Percentiles rank a stretch among this genome's conserved stretches.
phyloP scores from a whole-genome alignment of 768 basidiomycete species.

The Hygrocybe punicea region DNA sequence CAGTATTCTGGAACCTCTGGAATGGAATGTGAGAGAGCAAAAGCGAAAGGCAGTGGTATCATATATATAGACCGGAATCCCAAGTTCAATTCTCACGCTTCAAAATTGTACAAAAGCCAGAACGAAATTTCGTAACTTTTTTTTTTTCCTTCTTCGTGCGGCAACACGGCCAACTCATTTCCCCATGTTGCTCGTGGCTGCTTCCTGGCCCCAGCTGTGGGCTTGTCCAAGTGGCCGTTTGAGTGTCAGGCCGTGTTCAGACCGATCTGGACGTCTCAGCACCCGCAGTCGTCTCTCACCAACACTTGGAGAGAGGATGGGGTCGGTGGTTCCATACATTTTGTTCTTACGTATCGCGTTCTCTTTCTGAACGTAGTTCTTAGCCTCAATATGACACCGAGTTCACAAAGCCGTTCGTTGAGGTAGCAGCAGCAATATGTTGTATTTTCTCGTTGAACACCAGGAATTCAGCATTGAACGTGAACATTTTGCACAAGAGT shows the following conservation, averaged over 20 bases:
- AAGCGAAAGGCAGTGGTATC: too few relatives aligned
- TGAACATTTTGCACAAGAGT: too few relatives aligned
- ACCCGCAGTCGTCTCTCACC: constrained; percentile 61
- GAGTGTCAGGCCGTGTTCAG: constrained; percentile 88
- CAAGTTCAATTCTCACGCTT: not conserved
- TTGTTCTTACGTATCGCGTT: too few relatives aligned
- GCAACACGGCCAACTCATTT: constrained; percentile 72
- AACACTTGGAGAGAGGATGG: constrained; percentile 50
- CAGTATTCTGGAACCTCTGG: too few relatives aligned
- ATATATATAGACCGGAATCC: too few relatives aligned
- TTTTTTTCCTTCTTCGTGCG: constrained; percentile 53
- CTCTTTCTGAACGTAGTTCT: too few relatives aligned
- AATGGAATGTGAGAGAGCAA: too few relatives aligned
- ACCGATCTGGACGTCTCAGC: constrained; percentile 74
- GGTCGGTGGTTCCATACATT: constrained; percentile 74
- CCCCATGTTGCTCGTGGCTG: constrained; percentile 90
- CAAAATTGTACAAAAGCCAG: not conserved
- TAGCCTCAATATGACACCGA: constrained; percentile 17
- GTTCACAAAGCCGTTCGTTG: too few relatives aligned
- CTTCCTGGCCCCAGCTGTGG: constrained; percentile 31
- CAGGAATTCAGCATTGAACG: too few relatives aligned
- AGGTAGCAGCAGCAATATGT: too few relatives aligned
- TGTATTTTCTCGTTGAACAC: too few relatives aligned
- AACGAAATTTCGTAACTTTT: too few relatives aligned
- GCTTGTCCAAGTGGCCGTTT: constrained; percentile 63